Conservation (phyloP, 2,329 filamentous ascomycete genomes). For the Pseudogymnoascus sp. region DNA sequence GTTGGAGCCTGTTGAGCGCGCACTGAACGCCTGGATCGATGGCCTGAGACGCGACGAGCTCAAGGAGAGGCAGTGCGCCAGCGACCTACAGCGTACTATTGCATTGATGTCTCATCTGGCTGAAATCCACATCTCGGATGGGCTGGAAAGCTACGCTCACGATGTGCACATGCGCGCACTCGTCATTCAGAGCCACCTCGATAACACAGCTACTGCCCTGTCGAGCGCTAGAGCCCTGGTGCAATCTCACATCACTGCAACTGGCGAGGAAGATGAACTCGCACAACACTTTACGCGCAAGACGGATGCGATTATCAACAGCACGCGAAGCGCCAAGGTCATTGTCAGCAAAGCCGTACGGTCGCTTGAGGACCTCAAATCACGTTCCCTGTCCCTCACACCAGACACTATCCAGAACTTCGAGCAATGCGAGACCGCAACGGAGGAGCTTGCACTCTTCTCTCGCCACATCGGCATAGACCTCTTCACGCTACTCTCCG, state of each 20-base stretch:
- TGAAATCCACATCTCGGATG: constrained; percentile 68
- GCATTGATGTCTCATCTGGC: constrained; percentile 81
- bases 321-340: constrained; percentile 78
- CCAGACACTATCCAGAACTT: constrained; percentile 63
- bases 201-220: constrained; percentile 66
- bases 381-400: constrained; percentile 66
- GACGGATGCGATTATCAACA: constrained; percentile 63
- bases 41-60: constrained; percentile 76
- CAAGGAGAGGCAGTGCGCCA: constrained; percentile 74
- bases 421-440: constrained; percentile 59
- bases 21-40: constrained; percentile 83
- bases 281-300: constrained; percentile 62
- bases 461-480: constrained; percentile 59
- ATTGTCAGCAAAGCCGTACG: constrained; percentile 71
- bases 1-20: constrained; percentile 83
- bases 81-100: constrained; percentile 75
- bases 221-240: constrained; percentile 59
- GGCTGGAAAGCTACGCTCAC: constrained; percentile 68
- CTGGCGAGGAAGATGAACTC: constrained; percentile 58
- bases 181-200: constrained; percentile 74
- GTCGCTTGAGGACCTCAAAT: constrained; percentile 69
- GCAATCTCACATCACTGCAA: constrained; percentile 52
- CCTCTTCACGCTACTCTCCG: constrained; percentile 59
- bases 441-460: constrained; percentile 59
- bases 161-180: constrained; percentile 70